phyloP scores from a whole-genome alignment of 176 grass and related monocot genomes.

The Lolium multiflorum region DNA sequence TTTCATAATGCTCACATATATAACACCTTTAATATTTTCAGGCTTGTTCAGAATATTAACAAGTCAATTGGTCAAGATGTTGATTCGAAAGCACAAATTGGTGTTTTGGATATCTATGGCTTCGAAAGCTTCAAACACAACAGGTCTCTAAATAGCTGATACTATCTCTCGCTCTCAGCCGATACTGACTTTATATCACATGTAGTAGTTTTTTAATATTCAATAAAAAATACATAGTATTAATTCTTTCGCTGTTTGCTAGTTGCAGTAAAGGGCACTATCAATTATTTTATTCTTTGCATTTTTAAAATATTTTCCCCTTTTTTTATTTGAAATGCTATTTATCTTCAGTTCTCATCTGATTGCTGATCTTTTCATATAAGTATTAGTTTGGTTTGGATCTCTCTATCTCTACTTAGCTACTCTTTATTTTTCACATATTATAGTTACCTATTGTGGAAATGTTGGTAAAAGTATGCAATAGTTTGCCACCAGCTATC shows the following conservation, averaged over 20 bases:
- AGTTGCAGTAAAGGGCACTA: neutral
- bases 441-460: neutral
- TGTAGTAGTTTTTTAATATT: conserved; percentile 12
- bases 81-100: conserved; percentile 92
- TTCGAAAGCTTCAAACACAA: conserved; percentile 98
- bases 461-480: conserved; percentile 4
- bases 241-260: neutral
- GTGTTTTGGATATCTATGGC: conserved; percentile 98
- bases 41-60: conserved; percentile 99
- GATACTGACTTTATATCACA: conserved; percentile 6
- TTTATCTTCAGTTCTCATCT: conserved; percentile 24
- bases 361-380: neutral
- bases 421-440: conserved; percentile 4
- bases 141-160: conserved; percentile 45
- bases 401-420: neutral
- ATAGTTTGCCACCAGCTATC: neutral
- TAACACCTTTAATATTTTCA: conserved; percentile 49
- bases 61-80: conserved; percentile 97
- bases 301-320: conserved; percentile 7
- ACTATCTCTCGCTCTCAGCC: neutral
- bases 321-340: conserved; percentile 1
- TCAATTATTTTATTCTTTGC: conserved; percentile 16
- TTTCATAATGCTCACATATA: neutral
- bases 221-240: neutral
- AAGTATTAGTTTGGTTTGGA: conserved; percentile 13